Base-by-base conservation (phyloP, 2,329 filamentous ascomycete genomes). In the Claviceps sp. region DNA sequence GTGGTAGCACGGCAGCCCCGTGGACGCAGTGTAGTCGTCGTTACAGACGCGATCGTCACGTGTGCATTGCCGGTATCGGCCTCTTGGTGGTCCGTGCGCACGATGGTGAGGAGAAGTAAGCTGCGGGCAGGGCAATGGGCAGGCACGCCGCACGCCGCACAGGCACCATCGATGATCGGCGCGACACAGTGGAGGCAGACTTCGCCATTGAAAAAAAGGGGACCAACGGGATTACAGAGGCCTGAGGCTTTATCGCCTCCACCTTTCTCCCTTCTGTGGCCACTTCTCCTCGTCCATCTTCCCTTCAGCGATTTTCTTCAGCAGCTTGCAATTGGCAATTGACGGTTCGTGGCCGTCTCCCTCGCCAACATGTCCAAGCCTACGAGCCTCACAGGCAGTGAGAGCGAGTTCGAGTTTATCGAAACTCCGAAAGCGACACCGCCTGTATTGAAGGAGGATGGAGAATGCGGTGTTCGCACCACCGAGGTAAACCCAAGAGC, bases 401-500 rank as follows among this genome's bases (percentile, higher is more conserved):
- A 66, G 56, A 62, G 60, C 56, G 67, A 72, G 60, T 70, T 72
- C 53, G 64, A 68, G 59, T 72, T 71, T 58, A 66, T 71, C 57
- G 60, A 67, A 54, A 73, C 70, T 57, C 70, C 70, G 47, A 61
- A 69, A 48, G 60, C 63, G 58, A 58, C 55, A 22, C 61, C 63
- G 54, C 65, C 84, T 61, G 82, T 83, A 60, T 88, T 84, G 64
- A 84, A 85, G 54, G 65, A 66, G 61, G 77, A 78, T 59, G 81
- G 87, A 69, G 85, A 88, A 61, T 71, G 68, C 58, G 70, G 70
- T 55, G 69, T 72, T 56, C 63, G 64, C 54, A 65, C 63, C 51
- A 73, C 70, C 63, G 63, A 60, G 70, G 71, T 61, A 61, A 81
- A 61, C 1, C 18, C 37, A 26, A 14, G 22, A 41, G 38, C 20